Evolutionary conservation across 2,329 filamentous ascomycete species (phyloP).

Genomic region (Stagonosporopsis chrysanthemi): DNA sequence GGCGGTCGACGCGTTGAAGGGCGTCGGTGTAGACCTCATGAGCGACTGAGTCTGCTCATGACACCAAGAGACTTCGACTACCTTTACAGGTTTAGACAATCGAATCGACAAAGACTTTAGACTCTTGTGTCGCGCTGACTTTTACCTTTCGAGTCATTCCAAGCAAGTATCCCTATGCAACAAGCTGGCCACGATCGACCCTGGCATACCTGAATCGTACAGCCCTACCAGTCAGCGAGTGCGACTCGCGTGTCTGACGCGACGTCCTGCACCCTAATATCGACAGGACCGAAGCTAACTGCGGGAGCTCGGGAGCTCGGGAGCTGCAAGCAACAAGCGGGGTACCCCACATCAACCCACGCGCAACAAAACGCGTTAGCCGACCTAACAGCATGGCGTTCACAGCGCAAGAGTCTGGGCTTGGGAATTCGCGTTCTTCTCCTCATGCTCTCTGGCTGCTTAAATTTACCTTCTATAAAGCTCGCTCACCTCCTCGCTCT

Average conservation of each 20-base stretch:
- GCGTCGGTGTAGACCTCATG: conserved; percentile 71
- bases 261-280: conserved; percentile 2
- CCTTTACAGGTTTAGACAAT: background rate
- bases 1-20: conserved; percentile 80
- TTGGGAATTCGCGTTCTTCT: background rate
- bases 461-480: background rate
- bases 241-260: conserved; percentile 2
- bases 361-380: background rate
- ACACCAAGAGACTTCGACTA: no score
- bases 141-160: background rate
- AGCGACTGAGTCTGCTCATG: conserved; percentile 18
- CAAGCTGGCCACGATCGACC: background rate
- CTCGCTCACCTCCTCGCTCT: background rate
- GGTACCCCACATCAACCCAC: conserved; percentile 12
- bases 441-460: background rate
- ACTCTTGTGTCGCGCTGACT: background rate
- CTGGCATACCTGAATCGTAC: background rate
- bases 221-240: background rate
- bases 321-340: conserved; percentile 4
- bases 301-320: conserved; percentile 8
- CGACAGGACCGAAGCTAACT: background rate
- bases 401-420: background rate
- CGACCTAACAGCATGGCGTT: background rate
- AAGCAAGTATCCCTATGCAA: no score
- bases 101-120: background rate